These are phyloP conservation scores for Apiospora arundinis DNA, from an alignment of 2,329 filamentous ascomycete genomes.

Conservation along the genomic window DNA sequence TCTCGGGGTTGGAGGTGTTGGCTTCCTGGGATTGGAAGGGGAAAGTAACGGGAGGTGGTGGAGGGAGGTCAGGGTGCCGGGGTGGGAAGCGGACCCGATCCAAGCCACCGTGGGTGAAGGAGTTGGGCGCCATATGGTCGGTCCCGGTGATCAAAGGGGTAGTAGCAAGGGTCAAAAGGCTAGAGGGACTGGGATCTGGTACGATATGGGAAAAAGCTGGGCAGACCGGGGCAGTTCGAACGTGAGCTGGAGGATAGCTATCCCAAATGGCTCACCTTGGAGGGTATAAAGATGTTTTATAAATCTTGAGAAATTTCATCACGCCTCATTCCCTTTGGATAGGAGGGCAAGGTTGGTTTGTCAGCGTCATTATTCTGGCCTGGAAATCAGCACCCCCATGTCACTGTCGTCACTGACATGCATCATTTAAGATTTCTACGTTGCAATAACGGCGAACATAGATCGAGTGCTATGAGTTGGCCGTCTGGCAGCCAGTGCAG, in stretches of 20 bases:
- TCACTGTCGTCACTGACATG: background rate
- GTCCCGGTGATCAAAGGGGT: background rate
- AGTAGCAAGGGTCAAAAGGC: too few relatives aligned
- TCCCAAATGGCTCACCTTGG: background rate
- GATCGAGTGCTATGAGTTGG: background rate
- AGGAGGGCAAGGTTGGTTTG: too few relatives aligned
- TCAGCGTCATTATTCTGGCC: background rate
- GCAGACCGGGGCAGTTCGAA: background rate
- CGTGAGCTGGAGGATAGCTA: background rate
- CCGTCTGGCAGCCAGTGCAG: background rate
- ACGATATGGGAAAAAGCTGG: background rate
- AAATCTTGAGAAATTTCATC: background rate
- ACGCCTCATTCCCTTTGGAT: background rate
- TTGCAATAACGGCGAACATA: background rate
- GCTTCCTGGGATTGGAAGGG: background rate
- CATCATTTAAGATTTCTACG: background rate
- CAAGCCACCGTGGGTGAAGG: background rate
- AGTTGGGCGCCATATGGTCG: background rate
- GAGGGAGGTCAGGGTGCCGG: background rate
- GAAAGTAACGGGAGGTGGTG: background rate
- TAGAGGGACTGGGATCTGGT: background rate
- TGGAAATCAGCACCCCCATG: background rate
- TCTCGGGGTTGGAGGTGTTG: conserved; percentile 25
- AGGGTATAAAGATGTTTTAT: background rate
- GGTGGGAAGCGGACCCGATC: background rate